Evolutionary conservation across 192 early-diverging fungal species (phyloP).

Genomic region (Umbelopsis sp.): DNA sequence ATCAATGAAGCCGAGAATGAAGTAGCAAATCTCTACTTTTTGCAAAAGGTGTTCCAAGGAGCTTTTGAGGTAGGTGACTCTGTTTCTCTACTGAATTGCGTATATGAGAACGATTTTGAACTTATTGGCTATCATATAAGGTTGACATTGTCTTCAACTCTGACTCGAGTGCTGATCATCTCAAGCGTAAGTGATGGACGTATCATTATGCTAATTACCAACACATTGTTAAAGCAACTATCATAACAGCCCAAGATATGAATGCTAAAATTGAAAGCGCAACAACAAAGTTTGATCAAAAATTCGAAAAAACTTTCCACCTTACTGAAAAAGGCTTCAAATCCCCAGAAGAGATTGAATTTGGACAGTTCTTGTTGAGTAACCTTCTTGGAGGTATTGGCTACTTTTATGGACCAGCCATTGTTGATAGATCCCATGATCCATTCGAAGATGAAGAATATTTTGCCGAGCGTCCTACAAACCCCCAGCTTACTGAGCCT

Average conservation of each 20-base stretch:
- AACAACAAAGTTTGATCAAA: constrained; percentile 55
- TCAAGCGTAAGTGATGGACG: not conserved
- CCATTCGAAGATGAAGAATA: constrained; percentile 62
- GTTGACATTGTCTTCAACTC: constrained; percentile 55
- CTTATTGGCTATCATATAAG: constrained; percentile 24
- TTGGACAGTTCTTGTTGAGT: constrained; percentile 76
- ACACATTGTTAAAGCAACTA: not conserved
- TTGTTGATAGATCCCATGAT: constrained; percentile 69
- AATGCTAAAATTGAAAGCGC: constrained; percentile 19
- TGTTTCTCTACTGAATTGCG: not conserved
- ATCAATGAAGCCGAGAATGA: constrained; percentile 30
- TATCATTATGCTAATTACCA: not conserved
- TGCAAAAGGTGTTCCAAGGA: constrained; percentile 64
- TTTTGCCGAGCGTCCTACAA: constrained; percentile 41
- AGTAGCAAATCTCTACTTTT: constrained; percentile 54
- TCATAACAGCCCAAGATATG: not conserved
- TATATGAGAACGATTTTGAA: not conserved
- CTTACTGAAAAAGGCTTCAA: constrained; percentile 67
- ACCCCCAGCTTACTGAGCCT: constrained; percentile 65
- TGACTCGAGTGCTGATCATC: constrained; percentile 1
- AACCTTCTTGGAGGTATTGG: constrained; percentile 92
- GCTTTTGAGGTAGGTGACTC: constrained; percentile 63
- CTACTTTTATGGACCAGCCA: constrained; percentile 77
- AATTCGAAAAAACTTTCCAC: constrained; percentile 75
- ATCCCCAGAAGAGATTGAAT: constrained; percentile 56